A percentile compares a stretch with the other conserved stretches of the same genome.
Evolutionary conservation across 73 alveolate genomes (phyloP).

Genomic region (Paramecium tetraurelia): DNA sequence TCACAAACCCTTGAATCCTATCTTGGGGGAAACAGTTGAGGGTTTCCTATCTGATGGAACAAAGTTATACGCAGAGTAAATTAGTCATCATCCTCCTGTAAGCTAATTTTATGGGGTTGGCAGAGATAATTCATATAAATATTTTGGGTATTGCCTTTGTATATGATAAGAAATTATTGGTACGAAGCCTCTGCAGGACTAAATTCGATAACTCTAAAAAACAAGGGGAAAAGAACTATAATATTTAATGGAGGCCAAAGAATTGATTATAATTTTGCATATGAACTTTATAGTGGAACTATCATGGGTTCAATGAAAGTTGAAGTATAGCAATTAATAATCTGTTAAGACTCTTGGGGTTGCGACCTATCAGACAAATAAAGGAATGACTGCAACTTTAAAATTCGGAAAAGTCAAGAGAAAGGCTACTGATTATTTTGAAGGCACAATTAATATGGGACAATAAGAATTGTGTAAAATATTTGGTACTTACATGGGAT

Average conservation of each 20-base stretch:
- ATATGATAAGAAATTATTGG: conserved; percentile 24
- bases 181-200: conserved; percentile 64
- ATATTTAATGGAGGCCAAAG: conserved; percentile 53
- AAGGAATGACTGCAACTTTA: conserved; percentile 63
- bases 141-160: conserved; percentile 13
- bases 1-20: conserved; percentile 90
- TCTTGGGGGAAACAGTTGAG: conserved; percentile 95
- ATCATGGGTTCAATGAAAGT: conserved; percentile 79
- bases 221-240: conserved; percentile 62
- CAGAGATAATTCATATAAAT: conserved; percentile 40
- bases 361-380: background rate
- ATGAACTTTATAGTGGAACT: conserved; percentile 67
- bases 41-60: conserved; percentile 93
- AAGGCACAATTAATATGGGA: conserved; percentile 79
- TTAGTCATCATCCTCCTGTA: conserved; percentile 94
- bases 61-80: conserved; percentile 90
- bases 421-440: conserved; percentile 81
- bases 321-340: conserved; percentile 70
- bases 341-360: conserved; percentile 27
- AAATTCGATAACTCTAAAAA: conserved; percentile 58
- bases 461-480: conserved; percentile 74
- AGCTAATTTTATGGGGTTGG: conserved; percentile 68
- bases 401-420: conserved; percentile 64
- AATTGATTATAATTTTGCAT: conserved; percentile 58
- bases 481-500: conserved; percentile 93